These are phyloP conservation scores for Nakaseomyces glabratus DNA, from an alignment of 1,139 yeast species.

Conservation along the genomic window DNA sequence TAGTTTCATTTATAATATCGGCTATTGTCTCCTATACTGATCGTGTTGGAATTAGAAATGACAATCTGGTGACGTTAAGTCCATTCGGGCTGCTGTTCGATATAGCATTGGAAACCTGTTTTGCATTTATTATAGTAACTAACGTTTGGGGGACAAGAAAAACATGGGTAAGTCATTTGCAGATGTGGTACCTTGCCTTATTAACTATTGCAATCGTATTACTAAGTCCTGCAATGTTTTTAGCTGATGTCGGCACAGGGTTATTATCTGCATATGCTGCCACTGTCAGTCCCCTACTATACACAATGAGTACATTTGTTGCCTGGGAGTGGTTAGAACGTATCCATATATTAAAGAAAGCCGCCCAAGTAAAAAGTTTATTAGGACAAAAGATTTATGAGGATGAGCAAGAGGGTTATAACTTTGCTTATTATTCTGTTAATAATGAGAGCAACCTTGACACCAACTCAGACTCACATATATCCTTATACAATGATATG, in stretches of 20 bases:
- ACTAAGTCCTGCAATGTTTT: conserved; percentile 63
- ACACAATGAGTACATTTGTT: conserved; percentile 63
- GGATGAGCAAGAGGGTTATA: conserved; percentile 35
- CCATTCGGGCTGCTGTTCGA: conserved; percentile 73
- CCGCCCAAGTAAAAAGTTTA: conserved; percentile 68
- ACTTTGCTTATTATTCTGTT: conserved; percentile 25
- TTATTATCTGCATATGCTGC: conserved; percentile 69
- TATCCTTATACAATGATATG: too few species aligned
- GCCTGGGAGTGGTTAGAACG: conserved; percentile 90
- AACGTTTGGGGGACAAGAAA: conserved; percentile 42
- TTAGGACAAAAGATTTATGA: conserved; percentile 72
- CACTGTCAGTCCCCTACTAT: conserved; percentile 60
- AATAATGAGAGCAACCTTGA: conserved; percentile 1
- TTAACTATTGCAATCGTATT: conserved; percentile 53
- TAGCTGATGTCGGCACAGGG: conserved; percentile 66
- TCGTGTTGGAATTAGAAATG: neutral
- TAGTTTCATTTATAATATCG: conserved; percentile 61
- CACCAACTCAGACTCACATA: too few species aligned
- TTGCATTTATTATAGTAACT: conserved; percentile 56
- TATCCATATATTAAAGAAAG: conserved; percentile 49
- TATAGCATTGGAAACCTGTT: conserved; percentile 64
- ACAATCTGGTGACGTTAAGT: conserved; percentile 42
- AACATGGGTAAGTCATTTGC: conserved; percentile 43
- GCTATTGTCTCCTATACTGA: conserved; percentile 40
- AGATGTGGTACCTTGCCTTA: conserved; percentile 45